Conservation (phyloP, 2,329 filamentous ascomycete species). For the Niveomyces coronatus region DNA sequence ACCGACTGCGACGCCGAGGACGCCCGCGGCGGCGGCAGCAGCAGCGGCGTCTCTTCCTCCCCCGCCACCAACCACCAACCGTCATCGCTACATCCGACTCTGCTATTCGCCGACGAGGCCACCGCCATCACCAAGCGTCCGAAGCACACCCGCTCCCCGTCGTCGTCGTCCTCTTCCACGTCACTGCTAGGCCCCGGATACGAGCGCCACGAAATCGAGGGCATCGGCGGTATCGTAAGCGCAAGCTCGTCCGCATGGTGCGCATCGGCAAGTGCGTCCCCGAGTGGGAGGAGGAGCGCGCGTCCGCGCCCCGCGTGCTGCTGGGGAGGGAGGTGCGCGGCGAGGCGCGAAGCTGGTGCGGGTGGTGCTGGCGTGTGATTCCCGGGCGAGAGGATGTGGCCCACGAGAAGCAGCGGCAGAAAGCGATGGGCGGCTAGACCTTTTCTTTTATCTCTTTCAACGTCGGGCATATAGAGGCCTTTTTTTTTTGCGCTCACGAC, state of each 20-base stretch:
- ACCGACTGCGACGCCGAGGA: constrained; percentile 79
- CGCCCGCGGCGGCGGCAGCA: constrained; percentile 38
- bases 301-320: constrained; percentile 47
- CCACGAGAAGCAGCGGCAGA: constrained; percentile 8
- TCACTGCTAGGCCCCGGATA: constrained; percentile 64
- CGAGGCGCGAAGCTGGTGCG: constrained; percentile 71
- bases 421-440: background rate
- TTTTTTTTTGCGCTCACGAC: constrained; percentile 9
- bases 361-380: constrained; percentile 77
- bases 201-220: constrained; percentile 78
- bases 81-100: constrained; percentile 1
- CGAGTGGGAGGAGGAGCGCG: constrained; percentile 70
- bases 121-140: constrained; percentile 7
- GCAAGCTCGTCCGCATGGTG: constrained; percentile 74
- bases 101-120: background rate
- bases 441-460: no score
- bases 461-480: no score
- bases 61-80: constrained; percentile 1
- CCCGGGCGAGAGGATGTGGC: constrained; percentile 40
- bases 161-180: no score
- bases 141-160: constrained; percentile 34
- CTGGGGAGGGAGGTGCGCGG: constrained; percentile 62
- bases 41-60: constrained; percentile 9
- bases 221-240: constrained; percentile 84
- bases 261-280: constrained; percentile 75